Conservation (phyloP, 140 eudicot species). For the Flaveria floridana region DNA sequence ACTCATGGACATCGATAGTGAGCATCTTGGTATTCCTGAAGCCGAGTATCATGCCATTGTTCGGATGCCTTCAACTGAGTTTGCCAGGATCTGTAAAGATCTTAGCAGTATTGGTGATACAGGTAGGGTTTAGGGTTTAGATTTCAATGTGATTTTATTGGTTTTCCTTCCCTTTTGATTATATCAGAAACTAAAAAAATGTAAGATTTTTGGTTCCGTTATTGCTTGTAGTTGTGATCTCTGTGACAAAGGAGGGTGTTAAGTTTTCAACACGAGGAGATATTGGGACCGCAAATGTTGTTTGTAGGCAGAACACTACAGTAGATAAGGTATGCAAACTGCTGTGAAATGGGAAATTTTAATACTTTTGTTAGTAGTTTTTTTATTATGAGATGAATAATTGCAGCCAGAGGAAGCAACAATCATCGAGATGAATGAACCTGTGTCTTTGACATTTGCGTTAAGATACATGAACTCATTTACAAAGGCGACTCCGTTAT, state of each 20-base stretch:
- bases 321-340: conserved; percentile 65
- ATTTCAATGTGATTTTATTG: no score
- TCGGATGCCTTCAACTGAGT: conserved; percentile 83
- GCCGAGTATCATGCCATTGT: conserved; percentile 83
- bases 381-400: neutral
- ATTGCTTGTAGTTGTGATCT: conserved; percentile 63
- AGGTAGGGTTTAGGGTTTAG: conserved; percentile 35
- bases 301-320: conserved; percentile 72
- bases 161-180: neutral
- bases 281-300: conserved; percentile 78
- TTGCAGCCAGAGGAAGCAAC: conserved; percentile 82
- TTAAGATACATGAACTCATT: conserved; percentile 80
- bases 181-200: neutral
- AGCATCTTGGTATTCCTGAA: conserved; percentile 86
- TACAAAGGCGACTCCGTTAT: conserved; percentile 71
- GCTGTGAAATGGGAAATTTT: neutral
- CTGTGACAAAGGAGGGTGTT: conserved; percentile 87
- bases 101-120: conserved; percentile 87
- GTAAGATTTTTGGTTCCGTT: neutral
- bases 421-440: conserved; percentile 80
- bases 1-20: conserved; percentile 86
- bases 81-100: conserved; percentile 78
- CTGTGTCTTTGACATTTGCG: conserved; percentile 82
- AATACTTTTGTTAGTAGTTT: neutral
- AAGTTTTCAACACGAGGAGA: conserved; percentile 83